phyloP scores from a whole-genome alignment of 371 early-diverging fungal genomes.

The Mucor sp. region DNA sequence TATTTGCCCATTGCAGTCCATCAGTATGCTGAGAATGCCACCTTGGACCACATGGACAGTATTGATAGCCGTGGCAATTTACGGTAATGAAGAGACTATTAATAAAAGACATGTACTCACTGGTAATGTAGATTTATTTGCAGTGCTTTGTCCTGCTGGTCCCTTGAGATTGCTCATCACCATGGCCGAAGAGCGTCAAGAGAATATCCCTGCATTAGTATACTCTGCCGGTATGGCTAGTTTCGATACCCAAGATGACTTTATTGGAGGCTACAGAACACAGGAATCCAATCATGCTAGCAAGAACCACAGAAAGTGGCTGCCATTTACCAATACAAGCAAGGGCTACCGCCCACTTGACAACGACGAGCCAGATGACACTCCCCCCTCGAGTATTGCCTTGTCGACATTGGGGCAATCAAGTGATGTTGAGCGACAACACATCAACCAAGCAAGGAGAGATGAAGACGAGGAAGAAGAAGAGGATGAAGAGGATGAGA shows the following conservation, averaged over 20 bases:
- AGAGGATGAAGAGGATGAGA: constrained; percentile 2
- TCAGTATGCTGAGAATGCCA: constrained; percentile 25
- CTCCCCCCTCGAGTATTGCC: not conserved
- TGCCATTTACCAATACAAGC: not conserved
- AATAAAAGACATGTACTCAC: not conserved
- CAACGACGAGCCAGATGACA: not conserved
- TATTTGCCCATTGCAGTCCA: constrained; percentile 3
- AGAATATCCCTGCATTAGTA: constrained; percentile 23
- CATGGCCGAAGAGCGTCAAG: constrained; percentile 28
- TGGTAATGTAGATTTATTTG: constrained; percentile 16
- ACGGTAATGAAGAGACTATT: constrained; percentile 2
- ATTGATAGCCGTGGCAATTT: constrained; percentile 24
- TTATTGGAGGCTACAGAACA: constrained; percentile 19
- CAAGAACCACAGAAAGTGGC: not conserved
- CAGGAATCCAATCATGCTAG: not conserved
- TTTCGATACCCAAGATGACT: constrained; percentile 5
- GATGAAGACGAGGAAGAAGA: constrained; percentile 5
- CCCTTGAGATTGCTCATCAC: constrained; percentile 17
- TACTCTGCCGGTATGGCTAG: constrained; percentile 29
- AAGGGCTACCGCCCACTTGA: constrained; percentile 4
- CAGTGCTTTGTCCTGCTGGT: constrained; percentile 22
- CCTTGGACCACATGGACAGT: constrained; percentile 31
- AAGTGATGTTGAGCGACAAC: not conserved
- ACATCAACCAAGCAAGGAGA: not conserved
- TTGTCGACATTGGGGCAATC: not conserved